These are phyloP conservation scores for Sergeia podlipaevii DNA, from an alignment of 208 protist species.

Conservation along the genomic window DNA sequence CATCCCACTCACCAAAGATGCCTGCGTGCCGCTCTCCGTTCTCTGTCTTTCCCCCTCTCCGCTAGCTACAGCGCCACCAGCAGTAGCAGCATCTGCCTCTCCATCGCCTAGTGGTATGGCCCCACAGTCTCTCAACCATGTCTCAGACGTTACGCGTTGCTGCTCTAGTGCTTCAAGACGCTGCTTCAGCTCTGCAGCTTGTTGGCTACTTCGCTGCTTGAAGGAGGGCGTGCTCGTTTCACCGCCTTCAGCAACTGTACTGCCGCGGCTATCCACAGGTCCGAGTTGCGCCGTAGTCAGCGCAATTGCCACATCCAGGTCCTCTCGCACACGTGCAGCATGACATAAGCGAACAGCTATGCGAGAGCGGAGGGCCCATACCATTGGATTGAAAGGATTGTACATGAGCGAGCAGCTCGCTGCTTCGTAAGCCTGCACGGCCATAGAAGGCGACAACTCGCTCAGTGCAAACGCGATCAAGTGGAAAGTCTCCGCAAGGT, in stretches of 20 bases:
- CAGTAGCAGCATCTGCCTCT: too few relatives aligned
- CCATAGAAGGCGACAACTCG: conserved; percentile 10
- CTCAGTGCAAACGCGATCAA: conserved; percentile 11
- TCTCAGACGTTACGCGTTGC: background rate
- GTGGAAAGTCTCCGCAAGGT: conserved; percentile 22
- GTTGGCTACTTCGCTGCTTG: background rate
- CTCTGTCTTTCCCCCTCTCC: too few relatives aligned
- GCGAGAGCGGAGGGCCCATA: conserved; percentile 13
- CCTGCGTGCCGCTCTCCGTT: too few relatives aligned
- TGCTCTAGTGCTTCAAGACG: conserved; percentile 2
- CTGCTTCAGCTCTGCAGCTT: background rate
- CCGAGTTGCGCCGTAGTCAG: conserved; percentile 3
- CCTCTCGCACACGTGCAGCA: conserved; percentile 2
- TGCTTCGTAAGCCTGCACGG: conserved; percentile 4
- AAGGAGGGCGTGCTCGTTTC: background rate
- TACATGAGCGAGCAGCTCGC: conserved; percentile 14
- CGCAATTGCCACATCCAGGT: conserved; percentile 11
- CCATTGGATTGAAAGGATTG: conserved; percentile 1
- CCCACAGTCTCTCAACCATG: too few relatives aligned
- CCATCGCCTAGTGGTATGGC: too few relatives aligned
- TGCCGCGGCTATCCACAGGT: conserved; percentile 3
- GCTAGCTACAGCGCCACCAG: too few relatives aligned
- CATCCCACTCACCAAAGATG: too few relatives aligned
- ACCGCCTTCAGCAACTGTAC: background rate
- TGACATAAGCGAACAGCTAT: background rate